Conservation (phyloP, 495 filamentous ascomycete genomes). For the Chaetomium fimeti region DNA sequence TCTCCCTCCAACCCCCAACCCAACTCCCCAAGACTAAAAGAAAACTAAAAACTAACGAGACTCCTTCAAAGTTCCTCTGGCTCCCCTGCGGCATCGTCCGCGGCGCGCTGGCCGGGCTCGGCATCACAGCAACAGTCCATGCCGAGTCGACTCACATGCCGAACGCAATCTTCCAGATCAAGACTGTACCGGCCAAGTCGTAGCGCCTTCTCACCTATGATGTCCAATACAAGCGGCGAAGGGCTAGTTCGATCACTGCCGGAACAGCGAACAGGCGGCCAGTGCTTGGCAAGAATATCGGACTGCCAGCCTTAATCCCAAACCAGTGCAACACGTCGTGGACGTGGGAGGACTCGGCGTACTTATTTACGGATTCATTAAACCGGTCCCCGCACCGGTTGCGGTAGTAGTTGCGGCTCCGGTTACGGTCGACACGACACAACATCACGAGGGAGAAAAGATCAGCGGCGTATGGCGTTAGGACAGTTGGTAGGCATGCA, state of each 20-base stretch:
- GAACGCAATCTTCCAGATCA: conserved; percentile 92
- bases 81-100: conserved; percentile 91
- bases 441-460: background rate
- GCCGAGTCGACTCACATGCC: conserved; percentile 85
- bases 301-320: too few relatives aligned
- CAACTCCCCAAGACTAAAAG: background rate
- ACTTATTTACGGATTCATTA: too few relatives aligned
- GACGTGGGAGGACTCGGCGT: too few relatives aligned
- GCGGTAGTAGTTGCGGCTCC: background rate
- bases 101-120: conserved; percentile 83
- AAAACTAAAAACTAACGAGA: conserved; percentile 15
- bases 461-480: conserved; percentile 12
- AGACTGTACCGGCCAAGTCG: conserved; percentile 64
- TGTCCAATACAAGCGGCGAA: too few relatives aligned
- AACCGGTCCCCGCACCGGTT: background rate
- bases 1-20: conserved; percentile 12
- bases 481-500: too few relatives aligned
- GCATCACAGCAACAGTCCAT: conserved; percentile 86
- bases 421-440: background rate
- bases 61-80: conserved; percentile 69
- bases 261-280: too few relatives aligned
- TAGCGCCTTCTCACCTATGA: background rate
- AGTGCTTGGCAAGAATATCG: too few relatives aligned
- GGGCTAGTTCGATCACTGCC: too few relatives aligned
- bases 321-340: too few relatives aligned